Base-by-base conservation (phyloP, 495 filamentous ascomycete genomes). In the Hypoxylon subgilvum region DNA sequence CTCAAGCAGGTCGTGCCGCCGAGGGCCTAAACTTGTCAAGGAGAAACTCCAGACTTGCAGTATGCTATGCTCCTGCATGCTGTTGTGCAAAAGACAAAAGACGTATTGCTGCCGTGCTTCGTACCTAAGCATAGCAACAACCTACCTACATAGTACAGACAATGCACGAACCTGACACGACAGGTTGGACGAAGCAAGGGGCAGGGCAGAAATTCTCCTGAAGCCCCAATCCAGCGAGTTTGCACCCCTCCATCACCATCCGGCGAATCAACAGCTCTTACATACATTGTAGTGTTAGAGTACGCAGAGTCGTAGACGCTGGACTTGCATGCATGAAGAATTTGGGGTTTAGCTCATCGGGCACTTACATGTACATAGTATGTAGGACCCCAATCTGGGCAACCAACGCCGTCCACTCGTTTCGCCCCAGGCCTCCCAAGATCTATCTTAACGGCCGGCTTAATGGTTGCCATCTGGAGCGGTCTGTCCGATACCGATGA, bases 111-210 rank as follows among this genome's bases (percentile, higher is more conserved):
- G 49, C 32, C 3, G 49, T 52, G 25, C 48, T 41, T 48, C 25
- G 30, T 52, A 36, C 30, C 28, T 43, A 40, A n/a, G 4, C 5
- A 35, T 35, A 6, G 7, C 3, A 35, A 6, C 7, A 12, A 13
- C 31, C 9, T 13, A 43, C 22, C 21, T 43, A 43, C 16, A 7
- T 41, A 41, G n/a, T n/a, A n/a, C n/a, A 41, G 13, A 40, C 40
- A 60, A 47, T 56, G 58, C 58, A 45, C 22, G 51, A 62, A 52
- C 52, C 52, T 57, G 46, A 57, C 47, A 63, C 52, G 41, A 48
- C 52, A 52, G 52, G 28, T n/a, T 30, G 43, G 38, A 56, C 36
- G 52, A 52, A 50, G 58, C 51, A 63, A 63, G 52, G 59, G 59
- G 52, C 39, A 45, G 32, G 47, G 12, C 32, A 56, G 27, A 56